Evolutionary conservation across 352 stramenopile genomes (phyloP).

Genomic region (Globisporangium spiculum): DNA sequence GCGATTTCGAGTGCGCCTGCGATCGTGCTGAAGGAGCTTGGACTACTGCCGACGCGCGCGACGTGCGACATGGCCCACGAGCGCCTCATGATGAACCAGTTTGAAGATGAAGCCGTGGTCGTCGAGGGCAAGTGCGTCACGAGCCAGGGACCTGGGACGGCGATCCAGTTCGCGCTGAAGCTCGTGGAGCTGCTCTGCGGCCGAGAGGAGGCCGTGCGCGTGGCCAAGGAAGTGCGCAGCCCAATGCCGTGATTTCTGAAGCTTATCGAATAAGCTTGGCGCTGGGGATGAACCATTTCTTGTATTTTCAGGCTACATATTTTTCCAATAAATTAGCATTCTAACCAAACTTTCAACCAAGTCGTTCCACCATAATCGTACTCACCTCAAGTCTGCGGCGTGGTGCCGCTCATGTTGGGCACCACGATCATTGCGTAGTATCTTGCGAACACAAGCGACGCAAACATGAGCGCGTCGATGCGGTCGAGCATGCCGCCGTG

Average conservation of each 20-base stretch:
- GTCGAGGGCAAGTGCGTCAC: conserved; percentile 57
- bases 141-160: conserved; percentile 48
- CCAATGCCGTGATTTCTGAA: neutral
- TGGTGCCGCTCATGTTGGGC: conserved; percentile 3
- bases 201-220: conserved; percentile 29
- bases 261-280: neutral
- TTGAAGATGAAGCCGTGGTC: conserved; percentile 53
- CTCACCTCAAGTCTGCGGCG: neutral
- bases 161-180: conserved; percentile 48
- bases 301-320: neutral
- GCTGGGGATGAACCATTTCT: neutral
- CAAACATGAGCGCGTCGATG: conserved; percentile 95
- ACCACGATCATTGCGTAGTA: conserved; percentile 56
- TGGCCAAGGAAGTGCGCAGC: conserved; percentile 40
- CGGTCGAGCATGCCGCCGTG: conserved; percentile 95
- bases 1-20: conserved; percentile 47
- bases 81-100: conserved; percentile 41
- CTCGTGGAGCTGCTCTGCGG: conserved; percentile 58
- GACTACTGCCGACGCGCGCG: conserved; percentile 39
- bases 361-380: neutral
- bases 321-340: conserved; percentile 13
- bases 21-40: conserved; percentile 42
- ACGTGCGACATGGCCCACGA: conserved; percentile 49
- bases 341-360: neutral
- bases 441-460: conserved; percentile 56